Percentiles rank a stretch among this genome's conserved stretches.
Evolutionary conservation across 2,329 filamentous ascomycete genomes (phyloP).

Genomic region (Arthroderma sp.): DNA sequence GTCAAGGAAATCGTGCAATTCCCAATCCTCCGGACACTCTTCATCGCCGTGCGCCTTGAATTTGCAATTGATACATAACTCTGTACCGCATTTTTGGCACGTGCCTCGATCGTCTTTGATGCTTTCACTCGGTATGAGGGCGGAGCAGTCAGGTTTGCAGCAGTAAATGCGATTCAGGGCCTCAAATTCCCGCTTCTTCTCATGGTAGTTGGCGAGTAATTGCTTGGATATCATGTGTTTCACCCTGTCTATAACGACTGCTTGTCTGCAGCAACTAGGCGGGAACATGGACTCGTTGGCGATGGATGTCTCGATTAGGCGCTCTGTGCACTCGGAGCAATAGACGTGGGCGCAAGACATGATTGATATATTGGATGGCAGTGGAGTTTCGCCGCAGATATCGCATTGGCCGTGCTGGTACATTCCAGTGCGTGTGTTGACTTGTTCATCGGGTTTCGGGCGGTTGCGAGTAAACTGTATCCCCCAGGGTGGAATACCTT

Average conservation of each 20-base stretch:
- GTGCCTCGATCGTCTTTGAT: constrained; percentile 24
- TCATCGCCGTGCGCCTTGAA: constrained; percentile 30
- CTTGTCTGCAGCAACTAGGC: constrained; percentile 38
- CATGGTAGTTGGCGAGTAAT: constrained; percentile 25
- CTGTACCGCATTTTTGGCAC: constrained; percentile 30
- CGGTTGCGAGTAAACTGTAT: too few species aligned
- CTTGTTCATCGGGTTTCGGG: not conserved
- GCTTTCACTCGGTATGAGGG: constrained; percentile 30
- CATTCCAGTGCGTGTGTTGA: not conserved
- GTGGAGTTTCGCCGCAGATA: not conserved
- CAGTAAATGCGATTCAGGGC: constrained; percentile 42
- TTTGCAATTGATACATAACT: constrained; percentile 44
- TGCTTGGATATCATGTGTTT: constrained; percentile 24
- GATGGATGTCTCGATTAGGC: constrained; percentile 33
- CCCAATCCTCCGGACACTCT: constrained; percentile 33
- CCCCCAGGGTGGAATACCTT: not conserved
- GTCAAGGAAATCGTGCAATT: constrained; percentile 27
- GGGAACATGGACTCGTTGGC: constrained; percentile 42
- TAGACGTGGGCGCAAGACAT: constrained; percentile 34
- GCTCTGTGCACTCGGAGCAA: constrained; percentile 36
- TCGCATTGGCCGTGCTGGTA: not conserved
- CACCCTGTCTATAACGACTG: constrained; percentile 27
- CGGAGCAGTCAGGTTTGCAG: constrained; percentile 28
- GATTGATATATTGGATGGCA: not conserved
- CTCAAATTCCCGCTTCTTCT: constrained; percentile 37